Evolutionary conservation across 1,139 yeast genomes (phyloP), one percentile per base, ranked within the genome.

Genomic region (Diutina neorugosa): DNA sequence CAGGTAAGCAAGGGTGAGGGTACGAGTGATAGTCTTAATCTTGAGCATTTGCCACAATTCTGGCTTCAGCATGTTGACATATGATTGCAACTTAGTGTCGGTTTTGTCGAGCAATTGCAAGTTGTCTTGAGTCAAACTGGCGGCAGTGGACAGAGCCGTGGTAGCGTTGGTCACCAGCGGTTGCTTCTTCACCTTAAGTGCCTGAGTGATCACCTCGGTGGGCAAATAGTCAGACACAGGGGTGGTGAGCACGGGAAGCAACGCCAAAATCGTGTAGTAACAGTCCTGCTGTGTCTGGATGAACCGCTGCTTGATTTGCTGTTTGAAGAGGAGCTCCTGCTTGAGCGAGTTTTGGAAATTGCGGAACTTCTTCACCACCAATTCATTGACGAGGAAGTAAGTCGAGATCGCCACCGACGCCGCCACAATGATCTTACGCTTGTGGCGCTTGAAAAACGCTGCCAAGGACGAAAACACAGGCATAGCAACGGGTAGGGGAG

Each of bases 221-320:
- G 88, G 86, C 57, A 85, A 73, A 54, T 74, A 73, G 31, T 77
- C 81, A 56, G 82, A 67, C 8, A 88, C 77, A 25, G 87, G 89
- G 21, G 77, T 74, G 4, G 84, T 76, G 55, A 91, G 72, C 16
- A 88, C 88, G 0, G 96, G 96, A 54, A 89, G 71, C 59, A 93
- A 75, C 9, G 96, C 93, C 64, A 87, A 74, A 55, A 91, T 81
- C 0, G 98, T 91, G 68, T 82, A 83, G 54, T 87, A 77, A 52
- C 96, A 88, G 68, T 93, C 98, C 61, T 84, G 85, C 63, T 91
- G 98, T 20, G 96, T 93, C 69, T 90, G 97, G 53, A 86, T 82
- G 63, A 90, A 93, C 57, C 96, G 56, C 53, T 65, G 64, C 52
- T 62, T 61, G 54, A 85, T 84, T 61, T 86, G 95, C 62, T 88